Percentiles rank a stretch among this genome's conserved stretches.
These are phyloP conservation scores for Jatropha multifida DNA, from an alignment of 441 rosid species.

Conservation along the genomic window DNA sequence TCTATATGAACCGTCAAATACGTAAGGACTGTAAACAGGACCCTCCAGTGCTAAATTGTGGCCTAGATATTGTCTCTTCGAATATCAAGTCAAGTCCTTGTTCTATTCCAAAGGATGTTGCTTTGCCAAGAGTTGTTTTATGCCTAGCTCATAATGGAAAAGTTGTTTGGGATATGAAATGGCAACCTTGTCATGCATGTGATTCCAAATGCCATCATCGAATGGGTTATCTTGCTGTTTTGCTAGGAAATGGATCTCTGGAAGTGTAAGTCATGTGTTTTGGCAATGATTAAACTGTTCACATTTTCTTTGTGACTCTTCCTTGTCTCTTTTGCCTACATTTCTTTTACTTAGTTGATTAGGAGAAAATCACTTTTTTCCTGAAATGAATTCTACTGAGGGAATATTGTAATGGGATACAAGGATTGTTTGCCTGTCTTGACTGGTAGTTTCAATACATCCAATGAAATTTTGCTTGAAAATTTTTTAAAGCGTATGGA, in stretches of 20 bases:
- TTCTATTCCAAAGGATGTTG: constrained; percentile 43
- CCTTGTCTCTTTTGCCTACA: not conserved
- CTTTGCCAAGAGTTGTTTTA: constrained; percentile 69
- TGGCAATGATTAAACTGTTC: not conserved
- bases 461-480: constrained; percentile 1
- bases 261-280: constrained; percentile 75
- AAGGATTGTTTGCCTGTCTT: not conserved
- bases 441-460: not conserved
- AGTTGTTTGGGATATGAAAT: constrained; percentile 93
- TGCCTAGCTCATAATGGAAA: constrained; percentile 94
- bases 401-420: not conserved
- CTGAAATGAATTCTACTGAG: not conserved
- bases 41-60: constrained; percentile 14
- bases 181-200: constrained; percentile 54
- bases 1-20: constrained; percentile 23
- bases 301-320: not conserved
- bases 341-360: not conserved
- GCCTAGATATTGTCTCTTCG: constrained; percentile 29
- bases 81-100: constrained; percentile 25
- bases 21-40: constrained; percentile 22
- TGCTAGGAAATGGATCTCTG: constrained; percentile 84
- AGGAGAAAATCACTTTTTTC: not conserved
- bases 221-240: constrained; percentile 92
- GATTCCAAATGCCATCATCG: constrained; percentile 48
- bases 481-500: not conserved